phyloP scores from a whole-genome alignment of 2,329 filamentous ascomycete genomes.

The Aspergillus tanneri region DNA sequence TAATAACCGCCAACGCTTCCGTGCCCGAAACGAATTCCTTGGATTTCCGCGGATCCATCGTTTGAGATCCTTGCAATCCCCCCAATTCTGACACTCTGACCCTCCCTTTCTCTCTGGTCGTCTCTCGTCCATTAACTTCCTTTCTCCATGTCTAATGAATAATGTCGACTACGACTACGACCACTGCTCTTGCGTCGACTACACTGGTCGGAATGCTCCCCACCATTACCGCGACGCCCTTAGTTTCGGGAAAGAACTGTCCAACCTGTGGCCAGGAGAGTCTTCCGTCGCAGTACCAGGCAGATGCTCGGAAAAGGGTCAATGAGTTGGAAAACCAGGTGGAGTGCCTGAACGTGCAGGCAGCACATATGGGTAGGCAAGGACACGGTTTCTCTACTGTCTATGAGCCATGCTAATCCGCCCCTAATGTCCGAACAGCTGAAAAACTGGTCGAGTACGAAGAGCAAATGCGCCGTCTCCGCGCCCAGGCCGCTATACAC shows the following conservation, averaged over 20 bases:
- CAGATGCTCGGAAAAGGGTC: constrained; percentile 43
- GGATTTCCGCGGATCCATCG: too few species aligned
- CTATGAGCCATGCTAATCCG: not conserved
- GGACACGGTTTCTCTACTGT: not conserved
- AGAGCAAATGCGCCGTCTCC: constrained; percentile 57
- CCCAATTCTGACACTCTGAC: not conserved
- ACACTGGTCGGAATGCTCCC: constrained; percentile 33
- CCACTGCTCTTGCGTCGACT: constrained; percentile 28
- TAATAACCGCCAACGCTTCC: too few species aligned
- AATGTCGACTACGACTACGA: constrained; percentile 28
- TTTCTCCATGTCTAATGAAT: constrained; percentile 12
- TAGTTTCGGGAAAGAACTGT: constrained; percentile 30
- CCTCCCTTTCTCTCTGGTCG: not conserved
- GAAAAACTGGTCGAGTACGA: constrained; percentile 63
- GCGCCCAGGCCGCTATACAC: constrained; percentile 30
- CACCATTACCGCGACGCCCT: constrained; percentile 28
- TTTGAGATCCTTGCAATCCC: too few species aligned
- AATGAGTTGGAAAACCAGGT: constrained; percentile 58
- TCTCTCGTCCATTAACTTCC: too few species aligned
- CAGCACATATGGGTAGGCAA: constrained; percentile 52
- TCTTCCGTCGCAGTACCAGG: constrained; percentile 23
- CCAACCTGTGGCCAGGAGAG: constrained; percentile 42
- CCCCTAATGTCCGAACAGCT: constrained; percentile 35
- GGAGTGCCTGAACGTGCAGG: constrained; percentile 52
- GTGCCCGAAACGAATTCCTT: constrained; percentile 7